A percentile compares a stretch with the other conserved stretches of the same genome.
Evolutionary conservation across 148 eudicot species (phyloP).

Genomic region (Diospyros lotus): DNA sequence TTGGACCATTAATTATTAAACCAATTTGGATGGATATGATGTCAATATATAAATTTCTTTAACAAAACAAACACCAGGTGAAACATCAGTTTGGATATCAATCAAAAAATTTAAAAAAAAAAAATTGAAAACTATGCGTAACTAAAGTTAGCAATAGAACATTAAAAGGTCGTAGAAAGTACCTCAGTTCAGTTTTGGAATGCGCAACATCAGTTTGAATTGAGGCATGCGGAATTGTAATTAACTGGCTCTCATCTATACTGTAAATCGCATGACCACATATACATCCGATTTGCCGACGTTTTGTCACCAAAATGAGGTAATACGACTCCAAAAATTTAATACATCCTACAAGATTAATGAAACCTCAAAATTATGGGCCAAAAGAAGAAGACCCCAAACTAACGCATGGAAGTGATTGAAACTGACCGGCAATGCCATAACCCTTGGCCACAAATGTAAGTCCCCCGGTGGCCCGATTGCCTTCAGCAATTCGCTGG

Average conservation of each 20-base stretch:
- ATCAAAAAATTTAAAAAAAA: neutral
- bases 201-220: conserved; percentile 83
- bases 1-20: neutral
- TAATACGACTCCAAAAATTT: conserved; percentile 87
- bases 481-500: conserved; percentile 89
- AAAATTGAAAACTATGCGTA: neutral
- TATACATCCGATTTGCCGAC: conserved; percentile 82
- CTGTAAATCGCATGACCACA: conserved; percentile 97
- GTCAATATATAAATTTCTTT: neutral
- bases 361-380: neutral
- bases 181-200: conserved; percentile 94
- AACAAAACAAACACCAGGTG: neutral
- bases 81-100: neutral
- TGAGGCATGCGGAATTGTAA: conserved; percentile 84
- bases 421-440: conserved; percentile 73
- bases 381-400: neutral
- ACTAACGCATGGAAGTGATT: neutral
- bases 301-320: conserved; percentile 78
- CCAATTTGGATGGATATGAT: neutral
- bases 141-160: neutral
- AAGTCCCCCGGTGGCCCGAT: conserved; percentile 89
- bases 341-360: conserved; percentile 49
- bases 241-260: conserved; percentile 87
- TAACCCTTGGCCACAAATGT: conserved; percentile 76
- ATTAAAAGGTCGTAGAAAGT: conserved; percentile 8